Conservation (phyloP, 306 rosid genomes). For the Clitoria ternatea region DNA sequence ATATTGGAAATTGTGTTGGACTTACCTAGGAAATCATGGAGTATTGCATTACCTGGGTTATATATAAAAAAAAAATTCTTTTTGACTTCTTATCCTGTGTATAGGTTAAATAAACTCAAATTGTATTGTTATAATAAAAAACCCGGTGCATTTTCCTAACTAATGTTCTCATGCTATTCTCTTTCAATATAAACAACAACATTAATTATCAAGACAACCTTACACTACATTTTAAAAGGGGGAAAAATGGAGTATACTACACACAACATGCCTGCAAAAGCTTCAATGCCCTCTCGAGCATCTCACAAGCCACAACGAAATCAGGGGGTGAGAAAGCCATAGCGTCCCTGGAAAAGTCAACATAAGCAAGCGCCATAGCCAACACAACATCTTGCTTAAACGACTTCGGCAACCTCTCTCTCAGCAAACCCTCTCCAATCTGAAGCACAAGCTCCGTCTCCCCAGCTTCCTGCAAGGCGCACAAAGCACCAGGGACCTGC, state of each 20-base stretch:
- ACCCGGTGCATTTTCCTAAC: too few species aligned
- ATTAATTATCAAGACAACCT: too few species aligned
- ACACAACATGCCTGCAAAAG: conserved; percentile 60
- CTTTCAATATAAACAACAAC: too few species aligned
- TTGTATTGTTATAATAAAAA: too few species aligned
- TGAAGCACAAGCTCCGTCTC: conserved; percentile 69
- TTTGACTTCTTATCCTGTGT: too few species aligned
- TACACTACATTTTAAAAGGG: neutral
- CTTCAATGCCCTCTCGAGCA: conserved; percentile 93
- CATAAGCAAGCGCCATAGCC: conserved; percentile 84
- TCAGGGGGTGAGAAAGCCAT: conserved; percentile 82
- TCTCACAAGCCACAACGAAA: conserved; percentile 74
- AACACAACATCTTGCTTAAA: conserved; percentile 93
- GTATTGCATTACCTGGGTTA: too few species aligned
- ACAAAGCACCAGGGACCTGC: conserved; percentile 96
- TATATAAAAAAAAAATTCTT: too few species aligned
- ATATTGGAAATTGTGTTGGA: too few species aligned
- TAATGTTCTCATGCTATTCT: too few species aligned
- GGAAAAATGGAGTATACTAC: neutral
- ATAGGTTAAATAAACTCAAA: too few species aligned
- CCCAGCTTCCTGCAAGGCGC: conserved; percentile 90
- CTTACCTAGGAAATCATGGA: too few species aligned
- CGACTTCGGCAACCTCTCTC: conserved; percentile 80
- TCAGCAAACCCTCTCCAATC: conserved; percentile 72
- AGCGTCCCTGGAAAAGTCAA: conserved; percentile 86